Conservation (phyloP, 208 protist genomes). For the Endotrypanum monterogeii region DNA sequence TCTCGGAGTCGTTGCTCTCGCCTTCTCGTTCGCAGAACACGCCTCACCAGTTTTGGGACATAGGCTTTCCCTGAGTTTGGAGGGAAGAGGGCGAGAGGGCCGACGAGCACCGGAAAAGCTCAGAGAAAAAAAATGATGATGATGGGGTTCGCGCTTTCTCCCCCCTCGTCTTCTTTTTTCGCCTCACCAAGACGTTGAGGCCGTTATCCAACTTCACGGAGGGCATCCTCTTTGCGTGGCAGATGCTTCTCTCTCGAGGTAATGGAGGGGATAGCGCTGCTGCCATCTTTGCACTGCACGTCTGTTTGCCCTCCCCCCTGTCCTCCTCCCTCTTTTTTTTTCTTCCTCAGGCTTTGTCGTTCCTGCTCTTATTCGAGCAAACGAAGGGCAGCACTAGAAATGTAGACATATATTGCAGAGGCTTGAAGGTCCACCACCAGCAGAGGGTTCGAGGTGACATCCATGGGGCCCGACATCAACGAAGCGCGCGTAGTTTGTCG, state of each 20-base stretch:
- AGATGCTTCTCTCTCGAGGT: background rate
- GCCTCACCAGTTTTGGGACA: constrained; percentile 76
- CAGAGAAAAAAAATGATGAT: background rate
- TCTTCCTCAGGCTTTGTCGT: too few relatives aligned
- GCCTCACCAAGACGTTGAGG: background rate
- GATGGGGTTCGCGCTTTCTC: background rate
- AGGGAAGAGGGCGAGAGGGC: background rate
- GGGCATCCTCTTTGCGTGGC: background rate
- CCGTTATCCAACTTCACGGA: background rate
- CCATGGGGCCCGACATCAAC: background rate
- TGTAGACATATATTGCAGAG: background rate
- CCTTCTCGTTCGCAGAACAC: constrained; percentile 31
- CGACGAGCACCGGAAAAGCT: background rate
- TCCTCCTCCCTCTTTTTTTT: background rate
- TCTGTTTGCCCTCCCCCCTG: background rate
- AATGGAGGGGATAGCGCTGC: background rate
- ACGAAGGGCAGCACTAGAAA: background rate
- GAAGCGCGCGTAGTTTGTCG: background rate
- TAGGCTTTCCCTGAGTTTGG: constrained; percentile 35
- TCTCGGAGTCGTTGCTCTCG: background rate
- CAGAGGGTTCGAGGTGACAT: background rate
- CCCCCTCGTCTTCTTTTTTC: too few relatives aligned
- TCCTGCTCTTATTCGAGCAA: too few relatives aligned
- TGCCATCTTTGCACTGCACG: too few relatives aligned
- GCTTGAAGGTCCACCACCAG: background rate